Evolutionary conservation across 148 eudicot genomes (phyloP).

Genomic region (Drosera capensis): DNA sequence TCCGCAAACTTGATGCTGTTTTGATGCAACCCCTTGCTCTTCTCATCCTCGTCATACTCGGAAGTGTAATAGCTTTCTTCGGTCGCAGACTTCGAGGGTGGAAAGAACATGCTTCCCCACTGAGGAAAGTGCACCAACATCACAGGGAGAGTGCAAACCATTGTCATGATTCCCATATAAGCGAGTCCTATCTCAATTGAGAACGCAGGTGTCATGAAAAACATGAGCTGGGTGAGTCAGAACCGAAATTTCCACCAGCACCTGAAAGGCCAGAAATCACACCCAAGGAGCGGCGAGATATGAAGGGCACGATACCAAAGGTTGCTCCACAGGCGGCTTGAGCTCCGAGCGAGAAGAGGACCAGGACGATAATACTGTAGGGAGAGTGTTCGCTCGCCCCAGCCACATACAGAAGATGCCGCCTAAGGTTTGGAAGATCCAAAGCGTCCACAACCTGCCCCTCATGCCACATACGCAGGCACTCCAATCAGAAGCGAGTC

Average conservation of each 20-base stretch:
- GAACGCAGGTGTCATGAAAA: constrained; percentile 14
- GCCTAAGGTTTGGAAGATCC: constrained; percentile 31
- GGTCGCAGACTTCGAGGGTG: constrained; percentile 9
- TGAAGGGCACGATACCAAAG: constrained; percentile 30
- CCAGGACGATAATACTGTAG: constrained; percentile 15
- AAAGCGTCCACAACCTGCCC: constrained; percentile 32
- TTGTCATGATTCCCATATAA: constrained; percentile 28
- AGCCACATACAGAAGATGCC: constrained; percentile 30
- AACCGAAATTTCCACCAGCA: constrained; percentile 28
- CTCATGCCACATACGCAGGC: constrained; percentile 34
- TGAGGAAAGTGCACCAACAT: constrained; percentile 33
- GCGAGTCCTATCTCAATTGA: constrained; percentile 20
- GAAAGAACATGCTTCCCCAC: constrained; percentile 37
- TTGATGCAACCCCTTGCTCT: constrained; percentile 20
- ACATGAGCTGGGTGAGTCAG: constrained; percentile 27
- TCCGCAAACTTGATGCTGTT: constrained; percentile 26
- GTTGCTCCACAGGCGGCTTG: constrained; percentile 39
- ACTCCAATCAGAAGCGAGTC: constrained; percentile 21
- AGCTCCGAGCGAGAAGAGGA: constrained; percentile 33
- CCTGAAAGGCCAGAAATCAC: constrained; percentile 33
- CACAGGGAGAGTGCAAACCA: constrained; percentile 24
- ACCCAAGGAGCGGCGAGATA: constrained; percentile 31
- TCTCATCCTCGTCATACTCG: constrained; percentile 20
- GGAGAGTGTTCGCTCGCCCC: constrained; percentile 20
- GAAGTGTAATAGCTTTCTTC: constrained; percentile 23